These are phyloP conservation scores for Aspergillus sp. DNA, from an alignment of 2,329 filamentous ascomycete species.

Conservation along the genomic window DNA sequence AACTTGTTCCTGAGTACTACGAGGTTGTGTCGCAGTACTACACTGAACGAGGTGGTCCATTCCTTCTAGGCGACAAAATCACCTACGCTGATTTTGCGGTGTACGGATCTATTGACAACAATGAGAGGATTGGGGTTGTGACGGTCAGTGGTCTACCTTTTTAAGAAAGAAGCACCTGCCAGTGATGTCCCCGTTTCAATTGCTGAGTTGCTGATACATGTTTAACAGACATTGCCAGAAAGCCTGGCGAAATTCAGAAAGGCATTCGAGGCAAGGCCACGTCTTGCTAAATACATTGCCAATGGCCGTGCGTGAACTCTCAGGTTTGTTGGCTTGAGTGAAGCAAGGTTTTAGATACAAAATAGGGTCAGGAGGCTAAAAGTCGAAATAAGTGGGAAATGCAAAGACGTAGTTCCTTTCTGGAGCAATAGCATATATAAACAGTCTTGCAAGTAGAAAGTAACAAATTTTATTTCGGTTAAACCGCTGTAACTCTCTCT, in stretches of 20 bases:
- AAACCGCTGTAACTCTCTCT: too few species aligned
- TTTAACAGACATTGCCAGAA: slow-evolving; percentile 7
- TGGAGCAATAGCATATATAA: too few species aligned
- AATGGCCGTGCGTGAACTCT: too few species aligned
- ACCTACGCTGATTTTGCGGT: slow-evolving; percentile 35
- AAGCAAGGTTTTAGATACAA: too few species aligned
- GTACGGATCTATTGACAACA: slow-evolving; percentile 35
- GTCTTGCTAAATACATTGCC: slow-evolving; percentile 6
- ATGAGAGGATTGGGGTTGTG: slow-evolving; percentile 24
- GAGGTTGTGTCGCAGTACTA: slow-evolving; percentile 24
- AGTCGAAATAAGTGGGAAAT: too few species aligned
- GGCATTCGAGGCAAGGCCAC: slow-evolving; percentile 8
- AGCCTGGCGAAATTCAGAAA: slow-evolving; percentile 7
- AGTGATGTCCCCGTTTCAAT: not conserved
- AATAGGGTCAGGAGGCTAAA: too few species aligned
- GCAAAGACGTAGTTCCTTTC: too few species aligned
- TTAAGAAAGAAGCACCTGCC: not conserved
- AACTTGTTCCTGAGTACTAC: slow-evolving; percentile 23
- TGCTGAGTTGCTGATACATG: not conserved
- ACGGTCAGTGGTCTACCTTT: slow-evolving; percentile 15
- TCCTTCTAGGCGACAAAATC: slow-evolving; percentile 29
- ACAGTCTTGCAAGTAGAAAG: too few species aligned
- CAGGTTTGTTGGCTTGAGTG: too few species aligned
- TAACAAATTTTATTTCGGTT: too few species aligned
- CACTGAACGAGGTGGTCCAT: slow-evolving; percentile 23